These are phyloP conservation scores for Nicotiana sylvestris DNA, from an alignment of 257 asterid genomes.

Conservation along the genomic window DNA sequence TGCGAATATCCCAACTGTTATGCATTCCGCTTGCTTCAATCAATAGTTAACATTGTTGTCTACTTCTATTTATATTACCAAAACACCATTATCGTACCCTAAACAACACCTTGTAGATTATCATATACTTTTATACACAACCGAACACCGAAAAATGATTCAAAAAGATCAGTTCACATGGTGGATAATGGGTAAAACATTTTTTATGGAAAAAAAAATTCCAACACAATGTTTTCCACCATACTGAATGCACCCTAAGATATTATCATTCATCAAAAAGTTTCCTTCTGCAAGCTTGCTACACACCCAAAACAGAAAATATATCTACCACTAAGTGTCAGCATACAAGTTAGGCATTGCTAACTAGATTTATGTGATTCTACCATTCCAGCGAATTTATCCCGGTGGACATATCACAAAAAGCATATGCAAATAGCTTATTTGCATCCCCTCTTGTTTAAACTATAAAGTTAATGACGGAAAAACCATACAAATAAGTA, in stretches of 20 bases:
- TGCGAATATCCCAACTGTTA: neutral
- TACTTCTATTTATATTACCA: neutral
- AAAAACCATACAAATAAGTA: neutral
- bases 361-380: neutral
- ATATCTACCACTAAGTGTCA: neutral
- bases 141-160: neutral
- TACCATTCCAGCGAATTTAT: neutral
- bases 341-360: neutral
- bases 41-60: neutral
- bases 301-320: neutral
- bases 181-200: neutral
- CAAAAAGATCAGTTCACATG: neutral
- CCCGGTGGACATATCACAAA: neutral
- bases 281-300: neutral
- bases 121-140: neutral
- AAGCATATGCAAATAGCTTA: neutral
- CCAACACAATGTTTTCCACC: neutral
- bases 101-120: neutral
- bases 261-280: neutral
- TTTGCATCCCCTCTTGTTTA: neutral
- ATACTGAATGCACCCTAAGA: neutral
- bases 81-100: neutral
- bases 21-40: neutral
- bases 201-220: neutral
- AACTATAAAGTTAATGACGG: neutral